Evolutionary conservation across 352 stramenopile species (phyloP).

Genomic region (Pythium vanterpoolii): DNA sequence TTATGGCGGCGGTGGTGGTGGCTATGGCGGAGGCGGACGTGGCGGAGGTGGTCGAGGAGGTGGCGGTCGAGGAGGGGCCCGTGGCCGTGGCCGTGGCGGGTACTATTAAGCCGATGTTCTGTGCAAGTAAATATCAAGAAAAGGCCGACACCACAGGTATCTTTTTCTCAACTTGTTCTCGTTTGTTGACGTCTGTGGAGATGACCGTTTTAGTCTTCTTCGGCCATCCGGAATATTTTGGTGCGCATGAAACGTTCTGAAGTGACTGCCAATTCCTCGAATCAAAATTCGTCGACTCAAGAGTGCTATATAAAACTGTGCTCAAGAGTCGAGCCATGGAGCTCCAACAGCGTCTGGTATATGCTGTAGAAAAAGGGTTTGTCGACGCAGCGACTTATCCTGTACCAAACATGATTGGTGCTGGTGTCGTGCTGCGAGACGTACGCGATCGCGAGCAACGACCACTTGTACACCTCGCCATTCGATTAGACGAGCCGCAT

Average conservation of each 20-base stretch:
- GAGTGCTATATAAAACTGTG: too few relatives aligned
- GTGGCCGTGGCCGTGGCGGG: conserved; percentile 30
- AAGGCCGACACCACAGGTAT: too few relatives aligned
- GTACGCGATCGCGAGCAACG: conserved; percentile 3
- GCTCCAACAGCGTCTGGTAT: too few relatives aligned
- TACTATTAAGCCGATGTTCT: conserved; percentile 21
- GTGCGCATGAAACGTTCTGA: too few relatives aligned
- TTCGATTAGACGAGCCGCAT: conserved; percentile 20
- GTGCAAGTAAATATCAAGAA: too few relatives aligned
- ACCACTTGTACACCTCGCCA: conserved; percentile 29
- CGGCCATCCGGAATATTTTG: too few relatives aligned
- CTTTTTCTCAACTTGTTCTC: too few relatives aligned
- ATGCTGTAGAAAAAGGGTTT: not conserved
- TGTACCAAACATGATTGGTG: not conserved
- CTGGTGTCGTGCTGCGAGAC: not conserved
- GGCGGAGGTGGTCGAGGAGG: conserved; percentile 36
- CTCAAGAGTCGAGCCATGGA: too few relatives aligned
- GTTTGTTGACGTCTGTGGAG: too few relatives aligned
- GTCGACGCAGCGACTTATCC: not conserved
- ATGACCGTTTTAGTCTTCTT: too few relatives aligned
- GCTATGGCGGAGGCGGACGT: conserved; percentile 24
- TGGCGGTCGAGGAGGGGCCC: conserved; percentile 22
- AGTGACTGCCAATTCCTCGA: too few relatives aligned
- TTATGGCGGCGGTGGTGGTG: conserved; percentile 20
- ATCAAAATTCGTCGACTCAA: too few relatives aligned